Evolutionary conservation across 106 monocot genomes (phyloP).

Genomic region (Acanthochlamys bracteata): DNA sequence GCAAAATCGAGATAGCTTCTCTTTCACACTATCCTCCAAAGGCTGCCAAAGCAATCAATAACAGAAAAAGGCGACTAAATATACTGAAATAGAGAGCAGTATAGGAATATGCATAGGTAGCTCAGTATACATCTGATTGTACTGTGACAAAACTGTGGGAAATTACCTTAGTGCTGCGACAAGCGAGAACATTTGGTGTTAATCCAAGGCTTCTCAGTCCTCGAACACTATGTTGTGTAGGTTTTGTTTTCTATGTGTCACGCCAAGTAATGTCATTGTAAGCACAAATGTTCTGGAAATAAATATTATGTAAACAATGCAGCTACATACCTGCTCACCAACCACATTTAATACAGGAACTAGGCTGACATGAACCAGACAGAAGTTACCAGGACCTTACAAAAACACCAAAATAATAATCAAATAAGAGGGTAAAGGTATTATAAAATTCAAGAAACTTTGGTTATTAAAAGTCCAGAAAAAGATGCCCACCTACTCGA

Average conservation of each 20-base stretch:
- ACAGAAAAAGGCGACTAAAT: slow-evolving; percentile 1
- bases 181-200: slow-evolving; percentile 57
- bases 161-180: slow-evolving; percentile 41
- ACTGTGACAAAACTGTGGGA: background rate
- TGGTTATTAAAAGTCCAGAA: background rate
- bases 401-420: background rate
- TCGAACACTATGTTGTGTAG: slow-evolving; percentile 65
- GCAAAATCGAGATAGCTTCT: slow-evolving; percentile 58
- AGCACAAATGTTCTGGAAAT: background rate
- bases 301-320: background rate
- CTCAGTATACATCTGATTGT: too few relatives aligned
- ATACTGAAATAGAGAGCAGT: background rate
- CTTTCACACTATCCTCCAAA: slow-evolving; percentile 45
- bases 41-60: slow-evolving; percentile 22
- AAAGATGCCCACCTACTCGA: slow-evolving; percentile 29
- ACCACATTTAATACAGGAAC: slow-evolving; percentile 37
- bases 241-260: slow-evolving; percentile 61
- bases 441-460: background rate
- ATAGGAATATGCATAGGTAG: background rate
- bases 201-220: slow-evolving; percentile 52
- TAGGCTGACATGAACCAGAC: slow-evolving; percentile 41
- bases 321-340: slow-evolving; percentile 25
- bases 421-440: background rate
- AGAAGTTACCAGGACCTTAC: slow-evolving; percentile 34
- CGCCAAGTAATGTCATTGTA: background rate